A percentile compares a stretch with the other conserved stretches of the same genome.
phyloP scores from a whole-genome alignment of 2,329 filamentous ascomycete species.

The Leptographium wingfieldii region DNA sequence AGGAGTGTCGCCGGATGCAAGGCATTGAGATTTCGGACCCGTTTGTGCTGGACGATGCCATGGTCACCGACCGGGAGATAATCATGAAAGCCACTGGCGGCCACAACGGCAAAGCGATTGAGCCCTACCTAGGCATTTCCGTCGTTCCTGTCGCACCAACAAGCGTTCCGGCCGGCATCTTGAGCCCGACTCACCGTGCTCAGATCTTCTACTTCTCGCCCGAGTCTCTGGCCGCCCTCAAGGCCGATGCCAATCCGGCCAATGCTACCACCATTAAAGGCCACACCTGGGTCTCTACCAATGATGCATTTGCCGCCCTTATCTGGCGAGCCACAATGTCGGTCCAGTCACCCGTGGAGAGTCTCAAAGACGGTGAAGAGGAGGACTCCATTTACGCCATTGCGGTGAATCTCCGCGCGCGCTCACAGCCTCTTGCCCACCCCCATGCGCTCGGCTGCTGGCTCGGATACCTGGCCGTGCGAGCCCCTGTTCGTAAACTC shows the following conservation, averaged over 20 bases:
- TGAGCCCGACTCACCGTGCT: not conserved
- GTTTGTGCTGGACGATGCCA: not conserved
- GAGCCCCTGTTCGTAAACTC: not conserved
- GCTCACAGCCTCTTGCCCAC: not conserved
- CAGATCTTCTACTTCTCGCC: not conserved
- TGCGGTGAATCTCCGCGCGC: not conserved
- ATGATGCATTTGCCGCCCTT: not conserved
- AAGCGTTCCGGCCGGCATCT: not conserved
- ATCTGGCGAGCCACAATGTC: not conserved
- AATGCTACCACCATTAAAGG: not conserved
- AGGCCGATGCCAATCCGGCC: not conserved
- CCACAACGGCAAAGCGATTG: not conserved
- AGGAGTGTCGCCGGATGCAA: not conserved
- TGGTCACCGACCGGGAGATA: not conserved
- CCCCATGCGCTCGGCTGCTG: not conserved
- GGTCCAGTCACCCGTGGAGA: not conserved
- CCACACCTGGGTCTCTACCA: not conserved
- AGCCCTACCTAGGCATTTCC: not conserved
- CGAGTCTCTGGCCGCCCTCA: not conserved
- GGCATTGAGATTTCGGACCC: not conserved
- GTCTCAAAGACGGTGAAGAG: not conserved
- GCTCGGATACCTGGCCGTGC: not conserved
- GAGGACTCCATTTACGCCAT: not conserved
- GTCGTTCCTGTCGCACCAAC: not conserved
- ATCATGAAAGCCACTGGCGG: not conserved